A percentile compares a stretch with the other conserved stretches of the same genome.
Conservation (phyloP, 176 grass and related monocot species). For the Bothriochloa decipiens region DNA sequence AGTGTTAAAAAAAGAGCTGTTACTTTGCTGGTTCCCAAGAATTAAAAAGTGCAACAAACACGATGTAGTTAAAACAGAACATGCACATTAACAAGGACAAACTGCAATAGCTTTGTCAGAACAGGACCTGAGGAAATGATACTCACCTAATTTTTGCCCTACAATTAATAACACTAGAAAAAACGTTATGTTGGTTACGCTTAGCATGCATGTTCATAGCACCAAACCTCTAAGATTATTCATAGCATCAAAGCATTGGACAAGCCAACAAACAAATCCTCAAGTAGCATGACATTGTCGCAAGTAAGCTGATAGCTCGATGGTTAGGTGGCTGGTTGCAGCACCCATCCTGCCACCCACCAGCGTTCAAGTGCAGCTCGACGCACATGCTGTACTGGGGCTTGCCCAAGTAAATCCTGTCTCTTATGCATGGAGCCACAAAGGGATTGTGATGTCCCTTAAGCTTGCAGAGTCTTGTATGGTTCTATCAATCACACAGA, state of each 20-base stretch:
- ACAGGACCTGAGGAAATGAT: conserved; percentile 11
- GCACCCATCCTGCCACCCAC: background rate
- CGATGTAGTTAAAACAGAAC: background rate
- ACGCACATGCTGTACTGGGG: background rate
- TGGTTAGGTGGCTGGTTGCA: background rate
- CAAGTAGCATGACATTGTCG: background rate
- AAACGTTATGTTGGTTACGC: background rate
- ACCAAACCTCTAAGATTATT: conserved; percentile 5
- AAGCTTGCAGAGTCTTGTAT: background rate
- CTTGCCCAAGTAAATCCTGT: background rate
- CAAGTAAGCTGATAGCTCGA: background rate
- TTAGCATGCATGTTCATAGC: background rate
- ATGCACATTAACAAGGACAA: background rate
- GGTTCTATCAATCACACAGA: background rate
- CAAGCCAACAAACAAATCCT: background rate
- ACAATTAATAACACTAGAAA: background rate
- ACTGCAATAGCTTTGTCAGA: conserved; percentile 2
- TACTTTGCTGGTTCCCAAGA: background rate
- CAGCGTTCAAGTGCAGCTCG: background rate
- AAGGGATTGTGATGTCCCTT: background rate
- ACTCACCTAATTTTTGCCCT: background rate
- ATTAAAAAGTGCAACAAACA: background rate
- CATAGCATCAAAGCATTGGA: background rate
- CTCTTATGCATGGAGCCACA: background rate
- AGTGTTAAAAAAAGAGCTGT: background rate